These are phyloP conservation scores for Aspergillus quadricinctus DNA, from an alignment of 2,329 filamentous ascomycete species.

Conservation along the genomic window DNA sequence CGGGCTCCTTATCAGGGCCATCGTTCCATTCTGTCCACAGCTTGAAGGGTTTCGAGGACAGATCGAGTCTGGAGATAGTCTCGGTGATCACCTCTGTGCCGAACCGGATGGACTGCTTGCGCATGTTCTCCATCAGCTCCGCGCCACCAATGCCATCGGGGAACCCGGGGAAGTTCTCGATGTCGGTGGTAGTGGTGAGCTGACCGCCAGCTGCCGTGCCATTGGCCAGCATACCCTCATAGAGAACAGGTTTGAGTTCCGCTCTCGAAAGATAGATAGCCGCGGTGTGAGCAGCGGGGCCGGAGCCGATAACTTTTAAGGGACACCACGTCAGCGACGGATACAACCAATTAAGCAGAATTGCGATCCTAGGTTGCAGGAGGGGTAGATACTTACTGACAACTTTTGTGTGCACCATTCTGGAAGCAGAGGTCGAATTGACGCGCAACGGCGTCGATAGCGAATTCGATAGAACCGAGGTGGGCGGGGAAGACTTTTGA, in stretches of 20 bases:
- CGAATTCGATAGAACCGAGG: constrained; percentile 30
- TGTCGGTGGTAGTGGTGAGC: constrained; percentile 95
- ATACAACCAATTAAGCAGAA: constrained; percentile 10
- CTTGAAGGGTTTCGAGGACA: constrained; percentile 80
- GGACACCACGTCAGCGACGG: constrained; percentile 14
- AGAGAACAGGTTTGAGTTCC: constrained; percentile 89
- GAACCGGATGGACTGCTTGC: constrained; percentile 82
- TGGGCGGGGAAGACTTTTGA: constrained; percentile 49
- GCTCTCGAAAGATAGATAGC: constrained; percentile 94
- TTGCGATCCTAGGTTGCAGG: constrained; percentile 2
- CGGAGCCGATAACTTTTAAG: constrained; percentile 74
- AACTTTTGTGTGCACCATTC: constrained; percentile 87
- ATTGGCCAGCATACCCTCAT: constrained; percentile 97
- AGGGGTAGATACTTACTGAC: constrained; percentile 61
- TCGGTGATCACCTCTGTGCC: constrained; percentile 91
- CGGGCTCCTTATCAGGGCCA: constrained; percentile 60
- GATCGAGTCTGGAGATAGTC: constrained; percentile 84
- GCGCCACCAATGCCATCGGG: constrained; percentile 80
- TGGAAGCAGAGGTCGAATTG: constrained; percentile 34
- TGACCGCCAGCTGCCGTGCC: constrained; percentile 94
- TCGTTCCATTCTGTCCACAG: constrained; percentile 89
- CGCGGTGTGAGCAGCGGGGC: constrained; percentile 94
- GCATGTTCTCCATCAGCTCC: constrained; percentile 94
- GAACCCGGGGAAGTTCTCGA: constrained; percentile 98
- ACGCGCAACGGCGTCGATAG: constrained; percentile 39